Evolutionary conservation across 257 asterid genomes (phyloP).

Genomic region (Fraxinus anomala): DNA sequence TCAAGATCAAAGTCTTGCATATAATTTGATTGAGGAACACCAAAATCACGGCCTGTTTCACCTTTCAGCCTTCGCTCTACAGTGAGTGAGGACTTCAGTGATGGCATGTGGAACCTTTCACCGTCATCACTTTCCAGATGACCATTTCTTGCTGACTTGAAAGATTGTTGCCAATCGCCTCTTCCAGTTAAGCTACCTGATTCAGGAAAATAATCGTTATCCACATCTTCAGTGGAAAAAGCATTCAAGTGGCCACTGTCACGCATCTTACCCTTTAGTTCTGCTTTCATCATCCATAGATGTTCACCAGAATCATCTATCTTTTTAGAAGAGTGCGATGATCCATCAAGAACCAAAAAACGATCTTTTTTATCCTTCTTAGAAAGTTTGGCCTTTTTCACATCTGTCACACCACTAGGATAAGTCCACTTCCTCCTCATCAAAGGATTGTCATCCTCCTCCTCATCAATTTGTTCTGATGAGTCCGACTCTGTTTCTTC

Average conservation of each 20-base stretch:
- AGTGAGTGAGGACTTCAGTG: conserved; percentile 40
- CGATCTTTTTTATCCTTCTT: conserved; percentile 56
- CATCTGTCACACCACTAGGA: conserved; percentile 66
- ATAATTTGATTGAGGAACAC: conserved; percentile 53
- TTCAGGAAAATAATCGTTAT: conserved; percentile 49
- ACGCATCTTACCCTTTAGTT: conserved; percentile 69
- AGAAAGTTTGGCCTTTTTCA: conserved; percentile 48
- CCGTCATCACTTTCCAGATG: conserved; percentile 53
- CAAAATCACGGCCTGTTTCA: conserved; percentile 44
- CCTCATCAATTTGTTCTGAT: conserved; percentile 70
- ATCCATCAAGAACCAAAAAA: conserved; percentile 50
- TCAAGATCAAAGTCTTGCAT: conserved; percentile 47
- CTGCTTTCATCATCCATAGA: conserved; percentile 48
- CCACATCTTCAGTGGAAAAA: conserved; percentile 45
- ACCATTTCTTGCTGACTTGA: conserved; percentile 61
- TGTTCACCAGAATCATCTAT: conserved; percentile 45
- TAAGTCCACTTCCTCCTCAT: conserved; percentile 97
- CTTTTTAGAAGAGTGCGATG: conserved; percentile 42
- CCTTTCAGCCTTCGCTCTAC: conserved; percentile 57
- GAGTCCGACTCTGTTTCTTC: conserved; percentile 98
- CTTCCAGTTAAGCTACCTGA: conserved; percentile 40
- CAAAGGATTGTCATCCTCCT: conserved; percentile 78
- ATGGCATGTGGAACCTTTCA: conserved; percentile 49
- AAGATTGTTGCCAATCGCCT: conserved; percentile 49
- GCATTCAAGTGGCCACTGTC: conserved; percentile 57